Base-by-base conservation (phyloP, 345 rosid genomes). In the Viola odorata region DNA sequence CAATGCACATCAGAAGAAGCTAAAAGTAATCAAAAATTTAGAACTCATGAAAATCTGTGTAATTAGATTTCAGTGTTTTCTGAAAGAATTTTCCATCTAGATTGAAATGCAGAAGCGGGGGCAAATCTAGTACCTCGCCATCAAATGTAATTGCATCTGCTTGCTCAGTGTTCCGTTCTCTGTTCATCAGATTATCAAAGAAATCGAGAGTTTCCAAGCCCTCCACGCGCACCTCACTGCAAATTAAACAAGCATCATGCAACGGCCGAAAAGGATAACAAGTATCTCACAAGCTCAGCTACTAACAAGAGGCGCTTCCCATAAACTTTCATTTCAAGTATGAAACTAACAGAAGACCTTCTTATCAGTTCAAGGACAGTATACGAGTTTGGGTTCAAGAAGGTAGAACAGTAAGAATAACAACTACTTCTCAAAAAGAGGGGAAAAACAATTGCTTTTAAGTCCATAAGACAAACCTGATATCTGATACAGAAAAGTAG, bases 151-250 rank as follows among this genome's bases (percentile, higher is more conserved):
- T 85, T 60, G 98, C 96, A 76, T 92, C 96, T 49, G 94, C 96
- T 77, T 92, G 98, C 82, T 92, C 98, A 0, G 98, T 92, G 81
- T 69, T 84, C 69, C 96, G 82, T 73, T 89, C 84, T 77, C 67
- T 81, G 45, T 52, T 38, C 80, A 64, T 78, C 64, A 87, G 71
- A 81, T 85, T 84, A 67, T 92, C 98, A 40, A 92, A 80, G 73
- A 82, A 92, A 79, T 92, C 96, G 32, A 92, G 94, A 1, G 98
- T 92, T 89, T 92, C 98, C 88, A 92, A 74, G 55, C 98, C 98
- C 75, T 92, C 98, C 32, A 92, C 84, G 2, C 98, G 89, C 45
- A 92, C 96, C 87, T 92, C 98, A 69, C 98, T 92, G 90, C 74
- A 73, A 80, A 73, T 77, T 50, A 50, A 58, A 62, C 56, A 71